These are phyloP conservation scores for Rhynchosporium secalis DNA, from an alignment of 2,329 filamentous ascomycete species.

Conservation along the genomic window DNA sequence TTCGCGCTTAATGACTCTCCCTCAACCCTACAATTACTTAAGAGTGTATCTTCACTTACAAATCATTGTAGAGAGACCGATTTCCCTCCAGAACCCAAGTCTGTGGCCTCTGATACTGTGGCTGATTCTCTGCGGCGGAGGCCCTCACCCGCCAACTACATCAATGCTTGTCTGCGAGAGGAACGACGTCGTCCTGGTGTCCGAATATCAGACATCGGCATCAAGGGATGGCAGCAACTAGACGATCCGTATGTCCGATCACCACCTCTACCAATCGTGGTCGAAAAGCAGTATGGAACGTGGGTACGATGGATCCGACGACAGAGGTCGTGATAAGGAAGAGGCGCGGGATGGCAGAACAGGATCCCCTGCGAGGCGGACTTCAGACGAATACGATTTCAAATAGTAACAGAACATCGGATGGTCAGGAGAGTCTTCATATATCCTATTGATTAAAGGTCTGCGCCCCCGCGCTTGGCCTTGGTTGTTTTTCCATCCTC, in stretches of 20 bases:
- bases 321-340: neutral
- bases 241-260: neutral
- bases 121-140: too few relatives aligned
- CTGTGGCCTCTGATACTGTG: too few relatives aligned
- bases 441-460: slow-evolving; percentile 12
- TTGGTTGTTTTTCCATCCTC: slow-evolving; percentile 11
- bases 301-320: neutral
- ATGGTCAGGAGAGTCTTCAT: slow-evolving; percentile 5
- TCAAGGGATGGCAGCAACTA: neutral
- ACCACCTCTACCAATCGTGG: neutral
- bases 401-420: neutral
- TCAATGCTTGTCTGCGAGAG: too few relatives aligned
- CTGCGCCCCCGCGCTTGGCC: neutral
- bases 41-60: neutral
- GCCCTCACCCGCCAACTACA: too few relatives aligned
- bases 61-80: neutral
- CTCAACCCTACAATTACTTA: neutral
- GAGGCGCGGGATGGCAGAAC: neutral
- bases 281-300: neutral
- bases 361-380: neutral
- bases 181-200: neutral
- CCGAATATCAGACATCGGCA: neutral
- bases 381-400: slow-evolving; percentile 7
- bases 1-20: neutral
- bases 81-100: too few relatives aligned